phyloP scores from a whole-genome alignment of 768 basidiomycete genomes.

The Amanita pallidorosea region DNA sequence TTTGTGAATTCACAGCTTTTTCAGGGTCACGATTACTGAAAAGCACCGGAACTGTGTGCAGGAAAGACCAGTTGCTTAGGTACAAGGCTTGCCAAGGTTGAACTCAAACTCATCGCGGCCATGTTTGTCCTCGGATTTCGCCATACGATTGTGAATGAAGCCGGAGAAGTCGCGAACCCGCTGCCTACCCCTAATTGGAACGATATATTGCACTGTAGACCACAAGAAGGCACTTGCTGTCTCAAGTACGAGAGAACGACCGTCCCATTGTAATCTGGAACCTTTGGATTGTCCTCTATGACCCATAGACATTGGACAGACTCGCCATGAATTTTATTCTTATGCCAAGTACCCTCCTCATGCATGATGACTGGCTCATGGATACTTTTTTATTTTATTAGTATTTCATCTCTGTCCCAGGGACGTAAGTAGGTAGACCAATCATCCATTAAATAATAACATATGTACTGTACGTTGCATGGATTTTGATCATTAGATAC shows the following conservation, averaged over 20 bases:
- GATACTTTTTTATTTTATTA: background rate
- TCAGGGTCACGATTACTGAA: slow-evolving; percentile 6
- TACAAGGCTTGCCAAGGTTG: slow-evolving; percentile 62
- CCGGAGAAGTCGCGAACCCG: slow-evolving; percentile 30
- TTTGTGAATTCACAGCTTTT: slow-evolving; percentile 24
- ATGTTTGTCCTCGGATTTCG: slow-evolving; percentile 59
- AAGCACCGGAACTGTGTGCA: slow-evolving; percentile 15
- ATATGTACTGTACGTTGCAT: background rate
- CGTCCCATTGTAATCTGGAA: slow-evolving; percentile 19
- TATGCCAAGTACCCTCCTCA: background rate
- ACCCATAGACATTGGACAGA: background rate
- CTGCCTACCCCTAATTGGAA: slow-evolving; percentile 70
- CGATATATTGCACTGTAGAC: slow-evolving; percentile 59
- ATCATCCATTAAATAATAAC: background rate
- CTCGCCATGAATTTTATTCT: background rate
- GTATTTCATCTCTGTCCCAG: background rate
- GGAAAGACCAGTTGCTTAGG: slow-evolving; percentile 66
- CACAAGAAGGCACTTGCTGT: slow-evolving; percentile 41
- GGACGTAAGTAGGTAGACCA: background rate
- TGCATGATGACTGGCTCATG: background rate
- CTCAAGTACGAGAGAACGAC: slow-evolving; percentile 36
- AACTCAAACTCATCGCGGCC: slow-evolving; percentile 61
- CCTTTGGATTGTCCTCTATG: background rate
- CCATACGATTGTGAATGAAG: slow-evolving; percentile 43
- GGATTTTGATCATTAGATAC: background rate